Base-by-base conservation (phyloP, 2,329 filamentous ascomycete species). In the Colletotrichum shisoi region DNA sequence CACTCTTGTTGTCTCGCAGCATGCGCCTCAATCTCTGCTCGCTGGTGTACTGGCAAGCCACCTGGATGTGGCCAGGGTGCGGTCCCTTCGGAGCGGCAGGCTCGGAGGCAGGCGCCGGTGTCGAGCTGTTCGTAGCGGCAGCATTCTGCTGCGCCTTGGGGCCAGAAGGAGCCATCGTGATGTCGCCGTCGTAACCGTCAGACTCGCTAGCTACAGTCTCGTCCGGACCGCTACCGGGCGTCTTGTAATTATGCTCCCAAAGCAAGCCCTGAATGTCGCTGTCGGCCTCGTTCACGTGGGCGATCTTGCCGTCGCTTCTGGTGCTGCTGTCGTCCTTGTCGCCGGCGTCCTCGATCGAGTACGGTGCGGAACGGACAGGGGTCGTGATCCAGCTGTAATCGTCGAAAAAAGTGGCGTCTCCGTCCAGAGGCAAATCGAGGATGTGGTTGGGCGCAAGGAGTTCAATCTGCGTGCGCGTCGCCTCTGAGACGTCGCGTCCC, bases 21-120 rank as follows among this genome's bases (percentile, higher is more conserved):
- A 89, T 89, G 73, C 87, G 86, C 69, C 93, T 89, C 63, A 98
- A 86, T 72, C 88, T 88, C 72, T 92, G 89, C 76, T 97, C 92
- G 71, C 92, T 90, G 69, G 93, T 86, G 79, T 94, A 98, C 64
- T 92, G 92, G 57, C 84, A 81, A 24, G 82, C 81, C 46, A 82
- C 81, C 46, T 79, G 80, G 57, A 84, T 81, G 71, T 79, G 78
- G 69, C 84, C 84, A 2, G 83, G 82, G 46, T 81, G 79, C 57
- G 81, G 81, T 2, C 81, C 81, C 69, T 71, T 75, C 72, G 69
- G 65, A 15, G 67, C 46, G 11, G 46, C 39, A 3, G 66, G 51
- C 40, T 68, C 66, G 15, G 27, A n/a, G 15, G 51, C 40, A 3
- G 58, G 58, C 1, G 58, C 27, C 3, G 63, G 37, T 0, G 52